Conservation (phyloP, 1,139 yeast species). For the Suhomyces bribrorum region DNA sequence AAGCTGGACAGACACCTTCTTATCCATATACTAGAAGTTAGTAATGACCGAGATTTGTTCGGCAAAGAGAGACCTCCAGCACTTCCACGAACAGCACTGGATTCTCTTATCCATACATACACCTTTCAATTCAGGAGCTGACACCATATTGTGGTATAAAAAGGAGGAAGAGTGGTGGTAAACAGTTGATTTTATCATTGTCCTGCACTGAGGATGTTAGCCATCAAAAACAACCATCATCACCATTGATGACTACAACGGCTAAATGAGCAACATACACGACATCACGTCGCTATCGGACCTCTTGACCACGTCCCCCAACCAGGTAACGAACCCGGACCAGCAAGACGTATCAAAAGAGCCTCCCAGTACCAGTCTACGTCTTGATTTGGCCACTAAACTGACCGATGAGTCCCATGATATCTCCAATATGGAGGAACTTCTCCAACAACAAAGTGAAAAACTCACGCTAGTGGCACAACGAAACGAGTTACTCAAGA, state of each 20-base stretch:
- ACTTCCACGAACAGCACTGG: neutral
- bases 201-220: neutral
- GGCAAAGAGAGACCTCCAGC: too few species aligned
- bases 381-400: constrained; percentile 11
- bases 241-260: too few species aligned
- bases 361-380: constrained; percentile 10
- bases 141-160: constrained; percentile 51
- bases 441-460: constrained; percentile 20
- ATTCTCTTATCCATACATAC: constrained; percentile 28
- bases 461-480: constrained; percentile 23
- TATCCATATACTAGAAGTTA: constrained; percentile 66
- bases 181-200: too few species aligned
- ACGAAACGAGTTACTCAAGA: constrained; percentile 24
- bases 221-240: too few species aligned
- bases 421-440: constrained; percentile 5
- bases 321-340: too few species aligned
- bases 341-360: too few species aligned
- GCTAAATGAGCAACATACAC: constrained; percentile 31
- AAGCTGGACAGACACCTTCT: constrained; percentile 65
- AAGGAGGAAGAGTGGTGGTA: too few species aligned
- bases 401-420: constrained; percentile 1
- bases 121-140: constrained; percentile 61
- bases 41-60: too few species aligned
- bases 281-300: constrained; percentile 33
- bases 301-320: constrained; percentile 25